A percentile compares a stretch with the other conserved stretches of the same genome.
phyloP scores from a whole-genome alignment of 2,329 filamentous ascomycete species.

The Calonectria multiphialidica region DNA sequence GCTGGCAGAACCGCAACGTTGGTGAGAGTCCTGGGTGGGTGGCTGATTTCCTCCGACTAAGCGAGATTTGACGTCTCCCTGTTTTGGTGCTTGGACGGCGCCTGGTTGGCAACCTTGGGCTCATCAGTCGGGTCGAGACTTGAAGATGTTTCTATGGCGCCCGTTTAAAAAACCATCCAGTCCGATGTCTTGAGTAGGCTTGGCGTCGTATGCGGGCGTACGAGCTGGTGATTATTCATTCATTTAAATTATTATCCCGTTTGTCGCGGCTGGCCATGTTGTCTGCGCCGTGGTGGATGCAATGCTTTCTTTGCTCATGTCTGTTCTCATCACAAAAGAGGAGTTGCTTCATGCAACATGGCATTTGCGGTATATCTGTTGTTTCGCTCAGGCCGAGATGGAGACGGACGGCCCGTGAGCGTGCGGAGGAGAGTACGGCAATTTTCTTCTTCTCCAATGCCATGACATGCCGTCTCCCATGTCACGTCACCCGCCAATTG shows the following conservation, averaged over 20 bases:
- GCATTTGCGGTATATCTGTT: neutral
- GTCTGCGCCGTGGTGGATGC: neutral
- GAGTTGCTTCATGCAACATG: neutral
- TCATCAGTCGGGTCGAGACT: neutral
- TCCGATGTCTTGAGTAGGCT: neutral
- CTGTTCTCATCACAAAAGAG: neutral
- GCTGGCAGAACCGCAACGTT: neutral
- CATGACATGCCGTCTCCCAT: neutral
- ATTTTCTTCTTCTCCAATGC: too few species aligned
- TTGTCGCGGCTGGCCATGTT: neutral
- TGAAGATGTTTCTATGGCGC: neutral
- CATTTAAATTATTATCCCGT: neutral
- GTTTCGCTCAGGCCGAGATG: neutral
- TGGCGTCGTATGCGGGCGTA: neutral
- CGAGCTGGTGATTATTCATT: neutral
- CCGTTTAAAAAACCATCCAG: neutral
- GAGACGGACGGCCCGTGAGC: neutral
- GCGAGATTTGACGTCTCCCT: slow-evolving; percentile 37
- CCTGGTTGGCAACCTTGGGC: neutral
- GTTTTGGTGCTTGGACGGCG: slow-evolving; percentile 17
- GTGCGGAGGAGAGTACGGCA: neutral
- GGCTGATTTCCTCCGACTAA: slow-evolving; percentile 35
- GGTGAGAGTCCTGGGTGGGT: neutral
- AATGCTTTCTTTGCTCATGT: neutral
- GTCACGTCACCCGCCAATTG: neutral